Evolutionary conservation across 2,329 filamentous ascomycete species (phyloP), one percentile per base, ranked within the genome.

Genomic region (Fusarium globosum): DNA sequence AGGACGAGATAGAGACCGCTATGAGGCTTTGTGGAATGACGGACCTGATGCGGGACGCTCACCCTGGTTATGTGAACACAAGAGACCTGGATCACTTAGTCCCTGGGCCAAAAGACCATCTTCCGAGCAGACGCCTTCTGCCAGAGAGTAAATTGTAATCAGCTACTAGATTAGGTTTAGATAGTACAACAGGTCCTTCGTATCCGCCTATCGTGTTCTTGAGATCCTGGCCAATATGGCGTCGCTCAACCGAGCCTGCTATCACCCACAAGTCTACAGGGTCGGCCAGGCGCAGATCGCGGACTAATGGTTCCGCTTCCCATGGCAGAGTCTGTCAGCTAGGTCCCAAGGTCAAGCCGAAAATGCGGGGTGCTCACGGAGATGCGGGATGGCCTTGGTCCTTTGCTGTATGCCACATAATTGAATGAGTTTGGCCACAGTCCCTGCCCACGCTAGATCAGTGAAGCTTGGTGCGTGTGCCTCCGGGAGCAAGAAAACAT

Each of bases 111-210:
- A 2, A 43, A 0, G 53, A 43, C 13, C n/a, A 35, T 35, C 38
- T 43, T 9, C 38, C 53, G 21, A 43, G 21, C 6, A 56, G 16
- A 12, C 28, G 21, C 9, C 16, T 21, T 26, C 36, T 33, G 0
- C 21, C 6, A 15, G 16, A 35, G 12, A 43, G 53, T 2, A 56
- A 43, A 20, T 26, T 56, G 28, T 56, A 56, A 21, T 14, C 3
- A 2, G 2, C 3, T 20, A 9, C n/a, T n/a, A 30, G 11, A 4
- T 0, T 18, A 9, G 6, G 2, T 1, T 8, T 14, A 33, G 21
- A 43, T 6, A 42, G 15, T 21, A 16, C 16, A 52, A 2, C 6
- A 38, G 4, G 18, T 4, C n/a, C 12, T 26, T 15, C 1, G 9
- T 21, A 26, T 52, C 2, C n/a, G 13, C 9, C 13, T 35, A 30